These are phyloP conservation scores for Pilobolus umbonatus DNA, from an alignment of 192 early-diverging fungal species.

Conservation along the genomic window DNA sequence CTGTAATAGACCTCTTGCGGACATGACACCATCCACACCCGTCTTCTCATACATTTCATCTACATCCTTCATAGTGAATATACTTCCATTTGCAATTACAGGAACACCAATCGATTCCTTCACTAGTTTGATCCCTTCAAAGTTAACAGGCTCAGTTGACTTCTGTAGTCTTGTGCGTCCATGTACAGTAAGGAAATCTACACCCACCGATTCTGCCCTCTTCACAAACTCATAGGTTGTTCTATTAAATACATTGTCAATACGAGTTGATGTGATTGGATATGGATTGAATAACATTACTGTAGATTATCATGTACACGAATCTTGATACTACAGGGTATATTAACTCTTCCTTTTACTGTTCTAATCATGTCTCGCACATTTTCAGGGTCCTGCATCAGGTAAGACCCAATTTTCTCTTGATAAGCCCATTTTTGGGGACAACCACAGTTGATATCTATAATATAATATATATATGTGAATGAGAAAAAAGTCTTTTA, in stretches of 20 bases:
- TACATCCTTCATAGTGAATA: constrained; percentile 74
- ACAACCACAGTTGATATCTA: constrained; percentile 90
- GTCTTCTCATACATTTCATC: constrained; percentile 70
- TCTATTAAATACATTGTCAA: constrained; percentile 26
- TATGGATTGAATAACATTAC: constrained; percentile 22
- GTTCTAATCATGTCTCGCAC: constrained; percentile 88
- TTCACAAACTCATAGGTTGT: constrained; percentile 84
- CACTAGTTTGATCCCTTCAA: constrained; percentile 77
- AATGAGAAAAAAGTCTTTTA: neutral
- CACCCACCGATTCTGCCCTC: constrained; percentile 78
- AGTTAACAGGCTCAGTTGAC: constrained; percentile 74
- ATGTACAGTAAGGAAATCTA: constrained; percentile 88
- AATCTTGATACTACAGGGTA: constrained; percentile 86
- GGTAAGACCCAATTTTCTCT: constrained; percentile 79
- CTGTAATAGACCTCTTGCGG: constrained; percentile 81
- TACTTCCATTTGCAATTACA: constrained; percentile 84
- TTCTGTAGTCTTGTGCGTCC: constrained; percentile 81
- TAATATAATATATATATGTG: neutral
- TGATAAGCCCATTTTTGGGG: constrained; percentile 94
- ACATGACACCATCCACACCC: constrained; percentile 87
- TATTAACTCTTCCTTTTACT: constrained; percentile 59
- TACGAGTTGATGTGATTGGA: neutral
- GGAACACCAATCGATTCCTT: constrained; percentile 78
- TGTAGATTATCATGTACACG: constrained; percentile 71
- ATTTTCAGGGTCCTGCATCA: constrained; percentile 85